Percentiles rank a stretch among this genome's conserved stretches.
Conservation (phyloP, 1,139 yeast genomes). For the Meyerozyma guilliermondii region DNA sequence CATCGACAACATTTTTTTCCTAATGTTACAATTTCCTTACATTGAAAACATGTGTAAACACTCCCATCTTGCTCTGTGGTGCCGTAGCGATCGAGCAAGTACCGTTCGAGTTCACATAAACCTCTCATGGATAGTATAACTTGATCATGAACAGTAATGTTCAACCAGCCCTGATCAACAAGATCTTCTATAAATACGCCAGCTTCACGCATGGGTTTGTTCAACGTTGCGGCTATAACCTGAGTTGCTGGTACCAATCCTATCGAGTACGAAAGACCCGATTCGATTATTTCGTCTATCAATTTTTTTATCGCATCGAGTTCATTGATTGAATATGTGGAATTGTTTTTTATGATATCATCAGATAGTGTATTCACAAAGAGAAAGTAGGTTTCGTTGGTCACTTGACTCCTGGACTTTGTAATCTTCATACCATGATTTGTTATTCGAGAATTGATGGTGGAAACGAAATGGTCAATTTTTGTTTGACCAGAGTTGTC, state of each 20-base stretch:
- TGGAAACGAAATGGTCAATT: constrained; percentile 25
- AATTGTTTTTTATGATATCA: constrained; percentile 35
- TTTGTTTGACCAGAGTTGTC: constrained; percentile 1
- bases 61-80: constrained; percentile 30
- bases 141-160: constrained; percentile 20
- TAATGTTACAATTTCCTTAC: constrained; percentile 52
- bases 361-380: constrained; percentile 42
- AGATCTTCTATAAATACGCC: constrained; percentile 32
- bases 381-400: constrained; percentile 28
- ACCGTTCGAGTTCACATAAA: constrained; percentile 43
- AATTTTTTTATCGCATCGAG: constrained; percentile 44
- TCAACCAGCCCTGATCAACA: constrained; percentile 53
- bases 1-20: constrained; percentile 44
- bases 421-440: constrained; percentile 43
- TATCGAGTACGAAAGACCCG: constrained; percentile 21
- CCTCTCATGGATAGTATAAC: constrained; percentile 37
- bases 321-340: constrained; percentile 42
- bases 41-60: constrained; percentile 45
- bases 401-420: constrained; percentile 30
- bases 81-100: constrained; percentile 42
- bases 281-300: constrained; percentile 40
- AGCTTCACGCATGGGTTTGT: constrained; percentile 27
- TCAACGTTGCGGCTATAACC: constrained; percentile 17
- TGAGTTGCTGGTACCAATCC: constrained; percentile 27
- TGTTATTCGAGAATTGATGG: constrained; percentile 35